phyloP scores from a whole-genome alignment of 2,329 filamentous ascomycete species.

The Trichoderma polysporum region DNA sequence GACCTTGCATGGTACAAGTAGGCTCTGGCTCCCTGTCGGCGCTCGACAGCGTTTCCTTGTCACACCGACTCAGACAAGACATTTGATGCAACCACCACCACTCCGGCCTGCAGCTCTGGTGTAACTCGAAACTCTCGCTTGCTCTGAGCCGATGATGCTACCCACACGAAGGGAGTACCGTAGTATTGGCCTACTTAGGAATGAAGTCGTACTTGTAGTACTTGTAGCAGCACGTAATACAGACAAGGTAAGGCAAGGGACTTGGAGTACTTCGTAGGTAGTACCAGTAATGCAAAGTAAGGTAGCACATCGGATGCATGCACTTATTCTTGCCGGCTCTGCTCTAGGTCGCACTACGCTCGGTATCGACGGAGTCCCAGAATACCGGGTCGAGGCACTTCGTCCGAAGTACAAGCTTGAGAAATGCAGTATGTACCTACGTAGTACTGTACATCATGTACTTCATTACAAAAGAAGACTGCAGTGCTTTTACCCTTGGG shows the following conservation, averaged over 20 bases:
- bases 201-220: neutral
- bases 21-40: neutral
- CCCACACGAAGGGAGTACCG: neutral
- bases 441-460: neutral
- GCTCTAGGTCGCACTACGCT: neutral
- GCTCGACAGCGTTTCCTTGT: slow-evolving; percentile 1
- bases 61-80: neutral
- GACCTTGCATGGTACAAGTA: neutral
- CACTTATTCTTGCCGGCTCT: neutral
- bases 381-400: slow-evolving; percentile 9
- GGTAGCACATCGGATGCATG: neutral
- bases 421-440: neutral
- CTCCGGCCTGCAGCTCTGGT: neutral
- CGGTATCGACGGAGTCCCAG: slow-evolving; percentile 8
- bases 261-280: neutral
- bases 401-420: neutral
- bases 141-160: slow-evolving; percentile 4
- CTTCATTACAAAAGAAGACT: neutral
- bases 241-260: neutral
- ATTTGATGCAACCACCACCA: neutral
- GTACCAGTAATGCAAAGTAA: neutral
- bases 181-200: neutral
- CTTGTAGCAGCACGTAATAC: neutral
- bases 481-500: neutral
- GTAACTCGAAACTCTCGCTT: slow-evolving; percentile 4